Conservation (phyloP, 2,329 filamentous ascomycete species). For the Fusarium siculi region DNA sequence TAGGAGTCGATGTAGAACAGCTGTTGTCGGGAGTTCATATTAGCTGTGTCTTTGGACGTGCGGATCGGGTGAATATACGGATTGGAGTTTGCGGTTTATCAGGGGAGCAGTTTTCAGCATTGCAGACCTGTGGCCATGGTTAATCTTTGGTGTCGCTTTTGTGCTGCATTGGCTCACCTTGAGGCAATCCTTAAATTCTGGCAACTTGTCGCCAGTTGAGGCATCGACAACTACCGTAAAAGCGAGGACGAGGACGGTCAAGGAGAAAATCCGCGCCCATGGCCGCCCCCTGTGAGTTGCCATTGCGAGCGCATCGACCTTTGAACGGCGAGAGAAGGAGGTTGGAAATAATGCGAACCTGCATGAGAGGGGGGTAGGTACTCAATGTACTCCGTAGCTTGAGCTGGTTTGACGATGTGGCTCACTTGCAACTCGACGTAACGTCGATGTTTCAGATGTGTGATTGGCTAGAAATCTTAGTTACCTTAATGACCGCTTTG, state of each 20-base stretch:
- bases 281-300: constrained; percentile 47
- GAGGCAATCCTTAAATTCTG: constrained; percentile 89
- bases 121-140: constrained; percentile 74
- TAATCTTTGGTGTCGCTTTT: constrained; percentile 12
- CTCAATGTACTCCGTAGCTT: not conserved
- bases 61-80: constrained; percentile 64
- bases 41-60: constrained; percentile 13
- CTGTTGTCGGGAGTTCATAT: constrained; percentile 57
- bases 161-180: constrained; percentile 62
- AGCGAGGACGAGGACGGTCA: constrained; percentile 52
- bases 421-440: constrained; percentile 23
- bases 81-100: constrained; percentile 70
- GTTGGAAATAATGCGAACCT: constrained; percentile 3
- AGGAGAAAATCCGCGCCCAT: constrained; percentile 46
- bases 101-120: constrained; percentile 79
- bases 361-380: constrained; percentile 21
- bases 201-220: constrained; percentile 84
- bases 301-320: constrained; percentile 50
- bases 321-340: constrained; percentile 7
- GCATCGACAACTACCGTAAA: constrained; percentile 65
- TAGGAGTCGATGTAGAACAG: constrained; percentile 84
- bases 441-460: constrained; percentile 12
- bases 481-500: not conserved
- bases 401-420: constrained; percentile 38
- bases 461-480: constrained; percentile 33